Evolutionary conservation across 1,284 basidiomycete species (phyloP).

Genomic region (Leccinum cinnamomeum): DNA sequence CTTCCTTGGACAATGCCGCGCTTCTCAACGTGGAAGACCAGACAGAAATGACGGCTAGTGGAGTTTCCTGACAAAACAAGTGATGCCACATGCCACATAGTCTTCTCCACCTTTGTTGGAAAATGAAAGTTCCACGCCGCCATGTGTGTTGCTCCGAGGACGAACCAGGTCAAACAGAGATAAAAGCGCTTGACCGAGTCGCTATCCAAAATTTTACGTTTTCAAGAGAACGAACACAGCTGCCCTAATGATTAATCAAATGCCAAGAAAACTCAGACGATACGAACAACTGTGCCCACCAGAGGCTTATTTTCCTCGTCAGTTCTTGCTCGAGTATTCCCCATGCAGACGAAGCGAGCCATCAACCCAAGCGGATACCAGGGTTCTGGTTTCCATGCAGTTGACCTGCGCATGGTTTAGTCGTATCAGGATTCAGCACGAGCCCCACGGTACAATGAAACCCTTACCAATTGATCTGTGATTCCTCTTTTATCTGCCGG

Average conservation of each 20-base stretch:
- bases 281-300: not conserved
- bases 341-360: not conserved
- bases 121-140: not conserved
- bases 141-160: not conserved
- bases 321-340: not conserved
- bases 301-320: not conserved
- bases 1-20: not conserved
- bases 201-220: not conserved
- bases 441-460: not conserved
- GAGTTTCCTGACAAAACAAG: not conserved
- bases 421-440: not conserved
- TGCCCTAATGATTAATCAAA: not conserved
- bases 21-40: not conserved
- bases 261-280: not conserved
- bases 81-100: not conserved
- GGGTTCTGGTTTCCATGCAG: not conserved
- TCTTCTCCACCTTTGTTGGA: not conserved
- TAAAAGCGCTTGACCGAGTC: not conserved
- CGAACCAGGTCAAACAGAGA: not conserved
- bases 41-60: not conserved
- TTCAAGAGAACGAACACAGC: not conserved
- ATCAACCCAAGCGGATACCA: not conserved
- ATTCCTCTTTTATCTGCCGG: not conserved
- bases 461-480: not conserved
- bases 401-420: not conserved